Evolutionary conservation across 2,329 filamentous ascomycete genomes (phyloP).

Genomic region (Fusarium clavum): DNA sequence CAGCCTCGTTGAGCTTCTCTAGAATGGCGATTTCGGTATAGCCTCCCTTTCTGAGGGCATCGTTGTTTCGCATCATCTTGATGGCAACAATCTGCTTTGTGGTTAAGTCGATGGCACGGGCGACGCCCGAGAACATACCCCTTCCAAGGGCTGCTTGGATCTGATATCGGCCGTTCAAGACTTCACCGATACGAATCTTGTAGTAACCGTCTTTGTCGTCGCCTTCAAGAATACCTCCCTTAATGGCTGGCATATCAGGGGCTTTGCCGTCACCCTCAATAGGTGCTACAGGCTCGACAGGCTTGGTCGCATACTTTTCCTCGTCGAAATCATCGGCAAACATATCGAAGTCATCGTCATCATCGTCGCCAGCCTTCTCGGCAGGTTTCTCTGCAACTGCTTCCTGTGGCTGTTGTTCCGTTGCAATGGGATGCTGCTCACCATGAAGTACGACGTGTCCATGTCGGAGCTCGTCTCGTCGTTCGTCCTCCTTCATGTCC

Average conservation of each 20-base stretch:
- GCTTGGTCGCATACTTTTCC: constrained; percentile 70
- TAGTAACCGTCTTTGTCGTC: constrained; percentile 97
- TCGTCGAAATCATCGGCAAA: constrained; percentile 85
- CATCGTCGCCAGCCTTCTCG: constrained; percentile 54
- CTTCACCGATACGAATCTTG: constrained; percentile 90
- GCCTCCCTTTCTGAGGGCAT: constrained; percentile 89
- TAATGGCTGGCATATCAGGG: constrained; percentile 67
- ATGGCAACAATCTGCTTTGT: constrained; percentile 86
- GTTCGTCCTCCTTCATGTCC: constrained; percentile 87
- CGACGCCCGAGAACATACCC: constrained; percentile 98
- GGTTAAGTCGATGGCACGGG: constrained; percentile 82
- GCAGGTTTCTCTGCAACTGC: constrained; percentile 45
- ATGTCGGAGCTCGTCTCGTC: constrained; percentile 74
- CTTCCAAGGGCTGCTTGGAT: constrained; percentile 88
- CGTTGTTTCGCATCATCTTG: constrained; percentile 98
- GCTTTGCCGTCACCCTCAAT: constrained; percentile 60
- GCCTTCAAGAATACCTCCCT: constrained; percentile 85
- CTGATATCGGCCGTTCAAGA: constrained; percentile 89
- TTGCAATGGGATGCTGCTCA: constrained; percentile 51
- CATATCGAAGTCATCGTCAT: constrained; percentile 78
- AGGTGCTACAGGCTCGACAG: constrained; percentile 50
- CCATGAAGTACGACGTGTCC: constrained; percentile 65
- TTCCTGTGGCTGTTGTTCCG: constrained; percentile 43
- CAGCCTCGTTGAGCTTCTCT: constrained; percentile 84
- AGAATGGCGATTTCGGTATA: constrained; percentile 95